These are phyloP conservation scores for Lichtheimia ornata DNA, from an alignment of 371 early-diverging fungal genomes.

Conservation along the genomic window DNA sequence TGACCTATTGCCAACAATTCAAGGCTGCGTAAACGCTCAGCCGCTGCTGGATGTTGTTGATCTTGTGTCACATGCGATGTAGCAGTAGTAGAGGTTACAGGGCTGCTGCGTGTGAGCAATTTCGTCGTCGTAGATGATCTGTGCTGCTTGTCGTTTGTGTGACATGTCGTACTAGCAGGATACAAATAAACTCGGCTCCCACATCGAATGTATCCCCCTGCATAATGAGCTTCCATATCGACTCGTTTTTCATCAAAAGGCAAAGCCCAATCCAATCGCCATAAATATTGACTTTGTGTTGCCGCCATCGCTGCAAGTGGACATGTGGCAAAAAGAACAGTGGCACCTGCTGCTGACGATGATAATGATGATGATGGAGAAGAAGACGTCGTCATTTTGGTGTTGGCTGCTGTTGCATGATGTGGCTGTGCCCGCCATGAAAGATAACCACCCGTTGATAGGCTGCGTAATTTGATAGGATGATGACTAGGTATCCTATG, in stretches of 20 bases:
- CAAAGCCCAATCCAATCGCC: slow-evolving; percentile 19
- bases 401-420: slow-evolving; percentile 8
- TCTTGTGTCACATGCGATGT: background rate
- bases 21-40: slow-evolving; percentile 14
- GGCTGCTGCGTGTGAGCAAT: too few relatives aligned
- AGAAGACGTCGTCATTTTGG: background rate
- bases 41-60: background rate
- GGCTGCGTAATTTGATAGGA: slow-evolving; percentile 37
- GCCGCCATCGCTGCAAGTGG: slow-evolving; percentile 5
- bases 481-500: slow-evolving; percentile 26
- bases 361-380: too few relatives aligned
- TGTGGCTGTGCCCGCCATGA: slow-evolving; percentile 29
- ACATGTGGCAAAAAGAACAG: slow-evolving; percentile 2
- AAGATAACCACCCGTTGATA: slow-evolving; percentile 33
- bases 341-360: background rate
- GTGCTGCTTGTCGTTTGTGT: background rate
- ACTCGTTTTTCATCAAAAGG: background rate
- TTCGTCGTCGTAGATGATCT: slow-evolving; percentile 3
- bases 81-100: too few relatives aligned
- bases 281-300: slow-evolving; percentile 26
- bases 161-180: slow-evolving; percentile 15
- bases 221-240: slow-evolving; percentile 12
- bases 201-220: slow-evolving; percentile 22
- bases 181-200: slow-evolving; percentile 32
- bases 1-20: slow-evolving; percentile 6